A percentile compares a stretch with the other conserved stretches of the same genome.
phyloP scores from a whole-genome alignment of 2,329 filamentous ascomycete genomes.

The Salinomyces thailandicus region DNA sequence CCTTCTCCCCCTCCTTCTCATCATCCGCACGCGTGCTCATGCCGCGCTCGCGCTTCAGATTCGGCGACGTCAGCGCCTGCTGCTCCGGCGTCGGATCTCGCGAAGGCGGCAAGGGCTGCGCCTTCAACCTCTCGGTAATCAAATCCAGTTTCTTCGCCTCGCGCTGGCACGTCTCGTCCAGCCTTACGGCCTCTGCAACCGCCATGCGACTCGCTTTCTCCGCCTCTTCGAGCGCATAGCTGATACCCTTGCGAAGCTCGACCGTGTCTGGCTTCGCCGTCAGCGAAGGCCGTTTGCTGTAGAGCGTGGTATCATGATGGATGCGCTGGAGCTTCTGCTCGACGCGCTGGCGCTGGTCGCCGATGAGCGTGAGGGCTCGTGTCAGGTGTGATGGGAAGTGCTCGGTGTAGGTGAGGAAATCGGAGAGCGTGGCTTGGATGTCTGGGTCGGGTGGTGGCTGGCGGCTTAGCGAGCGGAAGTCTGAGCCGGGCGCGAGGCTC shows the following conservation, averaged over 20 bases:
- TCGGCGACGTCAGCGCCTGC: conserved; percentile 24
- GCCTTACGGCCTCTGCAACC: conserved; percentile 23
- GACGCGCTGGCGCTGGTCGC: conserved; percentile 39
- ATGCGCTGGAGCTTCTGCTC: conserved; percentile 33
- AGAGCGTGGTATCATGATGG: conserved; percentile 39
- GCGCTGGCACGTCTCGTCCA: conserved; percentile 25
- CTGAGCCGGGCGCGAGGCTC: conserved; percentile 1
- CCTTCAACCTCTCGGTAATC: conserved; percentile 52
- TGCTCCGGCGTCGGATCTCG: conserved; percentile 46
- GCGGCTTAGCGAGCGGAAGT: conserved; percentile 25
- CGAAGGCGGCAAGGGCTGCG: conserved; percentile 50
- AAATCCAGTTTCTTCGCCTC: conserved; percentile 45
- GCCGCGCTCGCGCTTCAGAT: conserved; percentile 24
- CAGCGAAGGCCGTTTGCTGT: conserved; percentile 42
- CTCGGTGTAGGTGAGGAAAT: conserved; percentile 60
- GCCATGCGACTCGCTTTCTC: conserved; percentile 26
- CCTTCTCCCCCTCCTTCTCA: conserved; percentile 15
- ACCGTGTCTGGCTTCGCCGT: conserved; percentile 42
- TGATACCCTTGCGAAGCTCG: conserved; percentile 46
- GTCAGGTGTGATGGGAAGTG: conserved; percentile 56
- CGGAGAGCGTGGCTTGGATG: conserved; percentile 54
- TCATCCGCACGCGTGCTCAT: conserved; percentile 21
- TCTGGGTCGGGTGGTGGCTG: conserved; percentile 44
- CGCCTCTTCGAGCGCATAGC: conserved; percentile 34
- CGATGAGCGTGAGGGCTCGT: conserved; percentile 53